These are phyloP conservation scores for Diaporthe nobilis DNA, from an alignment of 2,329 filamentous ascomycete species.

Conservation along the genomic window DNA sequence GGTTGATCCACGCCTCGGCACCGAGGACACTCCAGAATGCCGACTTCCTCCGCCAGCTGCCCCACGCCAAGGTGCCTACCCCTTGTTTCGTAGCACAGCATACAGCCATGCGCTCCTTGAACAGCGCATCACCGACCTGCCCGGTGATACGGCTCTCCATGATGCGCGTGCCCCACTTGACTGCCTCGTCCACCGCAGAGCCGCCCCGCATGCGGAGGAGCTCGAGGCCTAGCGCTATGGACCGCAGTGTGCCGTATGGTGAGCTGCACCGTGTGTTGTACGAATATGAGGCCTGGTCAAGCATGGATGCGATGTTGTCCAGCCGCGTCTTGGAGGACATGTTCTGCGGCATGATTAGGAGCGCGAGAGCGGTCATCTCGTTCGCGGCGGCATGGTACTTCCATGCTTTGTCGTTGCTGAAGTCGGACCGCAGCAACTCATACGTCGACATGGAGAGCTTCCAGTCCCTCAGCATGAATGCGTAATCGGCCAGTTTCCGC, in stretches of 20 bases:
- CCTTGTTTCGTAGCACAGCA: conserved; percentile 85
- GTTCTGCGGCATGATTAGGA: conserved; percentile 81
- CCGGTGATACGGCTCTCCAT: conserved; percentile 85
- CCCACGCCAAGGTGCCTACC: conserved; percentile 76
- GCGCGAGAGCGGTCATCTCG: conserved; percentile 92
- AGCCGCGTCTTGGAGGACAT: conserved; percentile 81
- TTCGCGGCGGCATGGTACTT: conserved; percentile 92
- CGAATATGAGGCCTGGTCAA: conserved; percentile 92
- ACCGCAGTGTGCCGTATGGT: conserved; percentile 85
- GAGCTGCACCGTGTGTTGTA: conserved; percentile 88
- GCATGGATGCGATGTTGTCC: conserved; percentile 87
- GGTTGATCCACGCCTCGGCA: conserved; percentile 85
- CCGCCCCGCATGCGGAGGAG: conserved; percentile 86
- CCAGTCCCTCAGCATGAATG: conserved; percentile 97
- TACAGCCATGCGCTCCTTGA: conserved; percentile 87
- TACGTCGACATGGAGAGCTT: conserved; percentile 94
- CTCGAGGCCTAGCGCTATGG: conserved; percentile 81
- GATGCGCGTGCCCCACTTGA: conserved; percentile 84
- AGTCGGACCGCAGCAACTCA: conserved; percentile 89
- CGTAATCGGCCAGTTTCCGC: conserved; percentile 93
- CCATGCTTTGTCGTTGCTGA: conserved; percentile 97
- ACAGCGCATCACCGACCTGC: conserved; percentile 81
- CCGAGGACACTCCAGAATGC: conserved; percentile 90
- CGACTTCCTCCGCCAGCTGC: conserved; percentile 83
- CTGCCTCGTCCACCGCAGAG: conserved; percentile 86